A percentile compares a stretch with the other conserved stretches of the same genome.
phyloP scores from a whole-genome alignment of 2,329 filamentous ascomycete genomes.

The Colletotrichum gloeosporioides region DNA sequence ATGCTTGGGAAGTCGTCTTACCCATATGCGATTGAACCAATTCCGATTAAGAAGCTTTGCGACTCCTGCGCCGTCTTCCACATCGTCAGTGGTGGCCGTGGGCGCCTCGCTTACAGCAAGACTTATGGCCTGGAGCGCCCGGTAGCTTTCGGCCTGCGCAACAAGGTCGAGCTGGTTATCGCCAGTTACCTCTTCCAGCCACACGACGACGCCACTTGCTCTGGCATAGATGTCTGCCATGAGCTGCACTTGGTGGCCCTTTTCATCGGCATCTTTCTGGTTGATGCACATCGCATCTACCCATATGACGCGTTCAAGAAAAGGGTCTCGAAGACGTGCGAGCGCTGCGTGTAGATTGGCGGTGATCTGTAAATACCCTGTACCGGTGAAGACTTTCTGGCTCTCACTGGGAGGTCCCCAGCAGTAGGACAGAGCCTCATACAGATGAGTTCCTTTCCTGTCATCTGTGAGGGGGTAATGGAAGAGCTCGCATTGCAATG shows the following conservation, averaged over 20 bases:
- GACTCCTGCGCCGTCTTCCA: too few species aligned
- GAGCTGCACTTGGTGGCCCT: rapidly evolving
- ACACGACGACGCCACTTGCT: not conserved
- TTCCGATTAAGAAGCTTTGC: too few species aligned
- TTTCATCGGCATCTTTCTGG: not conserved
- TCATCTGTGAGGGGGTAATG: not conserved
- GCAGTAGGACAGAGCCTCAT: not conserved
- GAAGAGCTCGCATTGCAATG: not conserved
- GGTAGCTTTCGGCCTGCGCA: too few species aligned
- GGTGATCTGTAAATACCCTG: not conserved
- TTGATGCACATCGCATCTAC: not conserved
- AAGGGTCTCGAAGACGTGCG: not conserved
- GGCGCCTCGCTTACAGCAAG: too few species aligned
- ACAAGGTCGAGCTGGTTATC: too few species aligned
- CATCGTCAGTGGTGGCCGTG: too few species aligned
- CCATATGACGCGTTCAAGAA: not conserved
- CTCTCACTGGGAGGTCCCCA: not conserved
- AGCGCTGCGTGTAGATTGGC: not conserved
- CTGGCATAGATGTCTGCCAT: not conserved
- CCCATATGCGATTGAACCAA: too few species aligned
- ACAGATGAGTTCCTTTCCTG: not conserved
- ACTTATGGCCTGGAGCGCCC: not conserved
- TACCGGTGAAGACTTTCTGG: not conserved
- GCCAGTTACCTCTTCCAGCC: not conserved
- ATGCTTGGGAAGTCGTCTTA: too few species aligned